phyloP scores from a whole-genome alignment of 1,284 basidiomycete species.

The Fistulinella staudtii region DNA sequence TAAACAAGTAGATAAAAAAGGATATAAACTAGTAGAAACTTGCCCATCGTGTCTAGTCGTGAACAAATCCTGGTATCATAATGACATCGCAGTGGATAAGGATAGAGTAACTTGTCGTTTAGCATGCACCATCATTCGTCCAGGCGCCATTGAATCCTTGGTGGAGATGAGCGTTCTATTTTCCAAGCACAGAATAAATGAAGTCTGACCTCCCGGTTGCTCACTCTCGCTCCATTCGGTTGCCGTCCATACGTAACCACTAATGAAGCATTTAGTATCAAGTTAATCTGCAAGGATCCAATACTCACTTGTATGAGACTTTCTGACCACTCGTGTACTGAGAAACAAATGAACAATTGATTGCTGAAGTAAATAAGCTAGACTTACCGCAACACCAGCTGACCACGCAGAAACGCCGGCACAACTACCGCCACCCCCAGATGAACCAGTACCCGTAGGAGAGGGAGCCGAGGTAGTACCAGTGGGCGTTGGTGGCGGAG shows the following conservation, averaged over 20 bases:
- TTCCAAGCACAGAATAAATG: neutral
- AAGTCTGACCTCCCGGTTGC: conserved; percentile 17
- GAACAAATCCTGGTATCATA: no score
- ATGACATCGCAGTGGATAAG: no score
- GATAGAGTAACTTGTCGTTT: no score
- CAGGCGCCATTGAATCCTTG: conserved; percentile 17
- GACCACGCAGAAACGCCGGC: conserved; percentile 16
- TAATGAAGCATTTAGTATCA: conserved; percentile 5
- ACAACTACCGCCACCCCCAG: conserved; percentile 13
- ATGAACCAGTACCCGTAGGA: conserved; percentile 6
- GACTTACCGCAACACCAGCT: conserved; percentile 12
- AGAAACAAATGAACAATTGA: conserved; percentile 1
- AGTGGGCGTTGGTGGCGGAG: conserved; percentile 3
- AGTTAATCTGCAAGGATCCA: neutral
- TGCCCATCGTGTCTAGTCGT: no score
- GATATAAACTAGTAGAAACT: no score
- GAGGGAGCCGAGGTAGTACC: conserved; percentile 2
- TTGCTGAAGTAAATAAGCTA: neutral
- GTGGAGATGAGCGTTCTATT: neutral
- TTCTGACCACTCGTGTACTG: conserved; percentile 20
- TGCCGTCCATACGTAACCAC: conserved; percentile 22
- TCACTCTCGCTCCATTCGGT: conserved; percentile 20
- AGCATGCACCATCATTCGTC: conserved; percentile 16
- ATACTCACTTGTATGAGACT: conserved; percentile 20
- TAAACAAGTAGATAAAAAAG: no score